A percentile compares a stretch with the other conserved stretches of the same genome.
phyloP scores from a whole-genome alignment of 495 filamentous ascomycete genomes.

The Penicillium canescens region DNA sequence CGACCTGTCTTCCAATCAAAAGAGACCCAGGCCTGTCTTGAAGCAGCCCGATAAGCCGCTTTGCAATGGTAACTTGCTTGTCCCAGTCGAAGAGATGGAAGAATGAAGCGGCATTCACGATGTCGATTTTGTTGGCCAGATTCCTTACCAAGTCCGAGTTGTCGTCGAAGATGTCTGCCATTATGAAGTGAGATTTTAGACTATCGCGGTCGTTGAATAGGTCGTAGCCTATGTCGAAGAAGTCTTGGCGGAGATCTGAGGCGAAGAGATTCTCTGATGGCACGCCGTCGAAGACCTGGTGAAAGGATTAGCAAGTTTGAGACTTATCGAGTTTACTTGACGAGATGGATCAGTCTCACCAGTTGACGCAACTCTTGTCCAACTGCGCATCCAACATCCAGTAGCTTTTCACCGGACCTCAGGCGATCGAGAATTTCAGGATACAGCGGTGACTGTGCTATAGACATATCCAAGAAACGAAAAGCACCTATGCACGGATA shows the following conservation, averaged over 20 bases:
- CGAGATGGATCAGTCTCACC: slow-evolving; percentile 9
- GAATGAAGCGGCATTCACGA: slow-evolving; percentile 55
- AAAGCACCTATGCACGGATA: slow-evolving; percentile 57
- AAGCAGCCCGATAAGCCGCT: slow-evolving; percentile 47
- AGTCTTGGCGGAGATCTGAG: slow-evolving; percentile 38
- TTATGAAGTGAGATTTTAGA: slow-evolving; percentile 48
- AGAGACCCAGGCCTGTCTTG: slow-evolving; percentile 40
- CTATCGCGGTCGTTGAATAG: slow-evolving; percentile 45
- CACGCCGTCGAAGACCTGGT: slow-evolving; percentile 29
- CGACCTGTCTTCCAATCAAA: slow-evolving; percentile 51
- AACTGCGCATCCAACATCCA: slow-evolving; percentile 45
- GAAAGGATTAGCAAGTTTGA: background rate
- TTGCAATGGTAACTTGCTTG: slow-evolving; percentile 49
- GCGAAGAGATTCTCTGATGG: slow-evolving; percentile 35
- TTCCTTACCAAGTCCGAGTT: slow-evolving; percentile 28
- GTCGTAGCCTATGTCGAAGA: slow-evolving; percentile 49
- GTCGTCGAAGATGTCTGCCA: slow-evolving; percentile 53
- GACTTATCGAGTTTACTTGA: too few species aligned
- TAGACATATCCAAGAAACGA: slow-evolving; percentile 49
- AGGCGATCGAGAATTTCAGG: slow-evolving; percentile 40
- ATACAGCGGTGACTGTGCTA: slow-evolving; percentile 33
- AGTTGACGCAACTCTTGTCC: slow-evolving; percentile 42
- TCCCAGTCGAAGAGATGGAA: slow-evolving; percentile 62
- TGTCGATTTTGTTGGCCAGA: slow-evolving; percentile 51
- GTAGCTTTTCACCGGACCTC: slow-evolving; percentile 32